A percentile compares a stretch with the other conserved stretches of the same genome.
These are phyloP conservation scores for Rhizodiscina lignyota DNA, from an alignment of 495 filamentous ascomycete genomes.

Conservation along the genomic window DNA sequence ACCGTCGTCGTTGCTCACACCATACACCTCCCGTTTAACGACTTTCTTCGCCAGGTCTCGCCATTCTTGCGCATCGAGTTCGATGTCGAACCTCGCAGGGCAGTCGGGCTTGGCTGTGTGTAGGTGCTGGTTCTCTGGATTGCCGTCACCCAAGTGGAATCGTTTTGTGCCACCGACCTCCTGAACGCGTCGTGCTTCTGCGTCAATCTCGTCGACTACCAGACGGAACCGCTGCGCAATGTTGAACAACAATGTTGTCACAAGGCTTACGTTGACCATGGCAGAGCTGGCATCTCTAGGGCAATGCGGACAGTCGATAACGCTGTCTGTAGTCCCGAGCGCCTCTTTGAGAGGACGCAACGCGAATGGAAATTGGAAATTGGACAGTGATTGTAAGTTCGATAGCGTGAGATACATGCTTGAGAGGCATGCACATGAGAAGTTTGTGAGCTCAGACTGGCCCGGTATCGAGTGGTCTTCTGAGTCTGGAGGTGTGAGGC, in stretches of 20 bases:
- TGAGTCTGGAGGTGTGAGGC: not conserved
- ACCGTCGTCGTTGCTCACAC: slow-evolving; percentile 6
- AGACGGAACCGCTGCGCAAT: slow-evolving; percentile 17
- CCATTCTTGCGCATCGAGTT: slow-evolving; percentile 18
- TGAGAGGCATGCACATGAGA: slow-evolving; percentile 19
- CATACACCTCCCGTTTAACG: slow-evolving; percentile 18
- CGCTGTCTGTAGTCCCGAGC: slow-evolving; percentile 10
- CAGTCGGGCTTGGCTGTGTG: slow-evolving; percentile 18
- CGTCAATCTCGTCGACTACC: slow-evolving; percentile 13
- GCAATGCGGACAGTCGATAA: slow-evolving; percentile 18
- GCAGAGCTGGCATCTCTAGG: slow-evolving; percentile 14
- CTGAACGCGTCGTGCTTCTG: slow-evolving; percentile 13
- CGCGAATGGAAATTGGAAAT: slow-evolving; percentile 18
- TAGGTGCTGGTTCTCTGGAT: slow-evolving; percentile 9
- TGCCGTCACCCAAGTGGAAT: slow-evolving; percentile 18
- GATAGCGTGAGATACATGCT: slow-evolving; percentile 19
- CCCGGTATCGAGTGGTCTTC: slow-evolving; percentile 1
- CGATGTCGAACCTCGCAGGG: slow-evolving; percentile 17
- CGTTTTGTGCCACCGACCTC: slow-evolving; percentile 12
- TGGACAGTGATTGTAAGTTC: slow-evolving; percentile 11
- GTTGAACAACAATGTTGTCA: slow-evolving; percentile 13
- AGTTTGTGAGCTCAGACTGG: not conserved
- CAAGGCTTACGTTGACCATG: slow-evolving; percentile 18
- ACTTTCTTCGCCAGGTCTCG: slow-evolving; percentile 17
- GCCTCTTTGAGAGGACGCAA: slow-evolving; percentile 16